Evolutionary conservation across 768 basidiomycete species (phyloP), one percentile per base, ranked within the genome.

Genomic region (Suillus plorans): DNA sequence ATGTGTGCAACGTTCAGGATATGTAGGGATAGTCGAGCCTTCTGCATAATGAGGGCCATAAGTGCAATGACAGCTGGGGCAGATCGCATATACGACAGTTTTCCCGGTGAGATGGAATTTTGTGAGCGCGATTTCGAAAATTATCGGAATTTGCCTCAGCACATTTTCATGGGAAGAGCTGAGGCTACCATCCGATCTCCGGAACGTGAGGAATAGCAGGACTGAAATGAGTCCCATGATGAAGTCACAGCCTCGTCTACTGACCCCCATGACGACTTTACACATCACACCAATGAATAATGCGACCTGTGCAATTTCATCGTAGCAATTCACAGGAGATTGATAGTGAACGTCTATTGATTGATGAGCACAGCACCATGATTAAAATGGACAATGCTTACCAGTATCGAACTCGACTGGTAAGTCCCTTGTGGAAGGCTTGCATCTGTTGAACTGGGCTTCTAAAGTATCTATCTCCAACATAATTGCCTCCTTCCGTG

Each of bases 181-280:
- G 31, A 63, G 62, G 20, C 16, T 56, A 22, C 55, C 37, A 42
- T 63, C 37, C 2, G 39, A 39, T 39, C 34, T n/a, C 36, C 39
- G 18, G 52, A 63, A 57, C 0, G 25, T 10, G 25, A 63, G 28
- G 36, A 37, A 57, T 20, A 57, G 14, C 41, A 57, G 4, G 28
- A 69, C 22, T 16, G 53, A 66, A 0, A 76, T 49, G 2, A 66
- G 47, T 4, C n/a, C 20, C 7, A 76, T 47, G 18, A 76, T 61
- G 63, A 74, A 72, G 28, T 73, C 60, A 12, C 63, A 55, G 0
- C 41, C 64, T 10, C 9, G 10, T 1, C 4, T 41, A 9, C 70
- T 59, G 20, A 74, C 55, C 2, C 68, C 66, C 60, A 72, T 65
- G 16, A 76, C 28, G 14, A 69, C 34, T 52, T 45, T 45, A 45